phyloP scores from a whole-genome alignment of 352 stramenopile genomes.

The Globisporangium acanthophoron region DNA sequence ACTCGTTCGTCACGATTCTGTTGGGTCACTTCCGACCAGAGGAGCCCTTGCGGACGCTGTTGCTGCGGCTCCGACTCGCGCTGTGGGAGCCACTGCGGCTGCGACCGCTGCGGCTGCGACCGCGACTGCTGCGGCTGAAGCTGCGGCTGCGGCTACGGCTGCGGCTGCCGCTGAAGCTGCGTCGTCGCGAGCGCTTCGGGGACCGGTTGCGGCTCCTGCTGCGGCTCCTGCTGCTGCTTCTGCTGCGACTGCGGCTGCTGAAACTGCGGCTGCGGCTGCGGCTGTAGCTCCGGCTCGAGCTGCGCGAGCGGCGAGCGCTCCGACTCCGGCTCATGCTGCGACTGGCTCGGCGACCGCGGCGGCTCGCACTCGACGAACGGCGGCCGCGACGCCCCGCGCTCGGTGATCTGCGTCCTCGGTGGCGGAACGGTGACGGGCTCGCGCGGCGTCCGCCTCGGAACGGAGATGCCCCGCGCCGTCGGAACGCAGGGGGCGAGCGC shows the following conservation, averaged over 20 bases:
- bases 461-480: slow-evolving; percentile 32
- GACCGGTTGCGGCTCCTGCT: slow-evolving; percentile 18
- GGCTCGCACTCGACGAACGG: slow-evolving; percentile 7
- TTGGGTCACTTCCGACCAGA: slow-evolving; percentile 14
- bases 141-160: slow-evolving; percentile 32
- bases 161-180: slow-evolving; percentile 12
- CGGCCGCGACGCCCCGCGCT: slow-evolving; percentile 10
- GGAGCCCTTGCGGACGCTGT: not conserved
- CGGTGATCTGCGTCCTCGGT: slow-evolving; percentile 11
- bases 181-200: no score
- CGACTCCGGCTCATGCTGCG: slow-evolving; percentile 25
- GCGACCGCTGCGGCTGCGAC: slow-evolving; percentile 22
- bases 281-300: slow-evolving; percentile 18
- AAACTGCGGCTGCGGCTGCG: slow-evolving; percentile 14
- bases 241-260: slow-evolving; percentile 23
- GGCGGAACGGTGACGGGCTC: slow-evolving; percentile 10
- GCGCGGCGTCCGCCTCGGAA: slow-evolving; percentile 23
- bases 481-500: slow-evolving; percentile 27
- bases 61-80: slow-evolving; percentile 7
- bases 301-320: slow-evolving; percentile 30
- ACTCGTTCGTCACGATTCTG: not conserved
- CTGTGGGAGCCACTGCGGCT: slow-evolving; percentile 11
- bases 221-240: slow-evolving; percentile 20
- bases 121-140: slow-evolving; percentile 20
- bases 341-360: not conserved